A percentile compares a stretch with the other conserved stretches of the same genome.
Conservation (phyloP, 495 filamentous ascomycete genomes). For the Aspergillus incahuasiensis region DNA sequence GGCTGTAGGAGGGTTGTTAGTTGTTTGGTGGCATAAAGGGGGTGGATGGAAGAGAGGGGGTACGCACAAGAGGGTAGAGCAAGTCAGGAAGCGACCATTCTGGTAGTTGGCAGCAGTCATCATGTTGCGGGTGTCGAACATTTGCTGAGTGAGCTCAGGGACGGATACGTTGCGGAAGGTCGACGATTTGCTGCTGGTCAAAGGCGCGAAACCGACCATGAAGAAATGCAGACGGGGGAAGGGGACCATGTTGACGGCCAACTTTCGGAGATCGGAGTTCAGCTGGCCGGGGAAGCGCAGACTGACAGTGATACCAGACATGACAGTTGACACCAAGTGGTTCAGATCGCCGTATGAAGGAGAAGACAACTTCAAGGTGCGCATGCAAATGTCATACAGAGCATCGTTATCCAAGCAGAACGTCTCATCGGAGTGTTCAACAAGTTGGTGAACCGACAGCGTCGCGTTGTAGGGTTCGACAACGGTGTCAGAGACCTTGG, state of each 20-base stretch:
- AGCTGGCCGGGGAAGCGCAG: conserved; percentile 98
- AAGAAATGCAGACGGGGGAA: conserved; percentile 99
- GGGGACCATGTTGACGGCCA: conserved; percentile 99
- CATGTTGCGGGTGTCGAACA: conserved; percentile 99
- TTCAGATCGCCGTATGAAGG: conserved; percentile 98
- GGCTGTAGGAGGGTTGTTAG: conserved; percentile 48
- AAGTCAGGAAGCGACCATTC: conserved; percentile 98
- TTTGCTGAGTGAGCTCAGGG: conserved; percentile 98
- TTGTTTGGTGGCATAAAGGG: neutral
- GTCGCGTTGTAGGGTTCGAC: conserved; percentile 99
- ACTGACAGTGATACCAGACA: conserved; percentile 98
- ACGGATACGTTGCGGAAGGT: conserved; percentile 97
- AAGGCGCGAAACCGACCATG: conserved; percentile 99
- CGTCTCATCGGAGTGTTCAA: conserved; percentile 99
- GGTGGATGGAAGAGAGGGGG: conserved; percentile 46
- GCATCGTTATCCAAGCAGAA: conserved; percentile 99
- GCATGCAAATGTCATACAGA: conserved; percentile 99
- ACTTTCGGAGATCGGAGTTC: conserved; percentile 98
- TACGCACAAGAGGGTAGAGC: conserved; percentile 95
- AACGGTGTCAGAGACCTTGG: conserved; percentile 98
- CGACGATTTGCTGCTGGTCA: conserved; percentile 91
- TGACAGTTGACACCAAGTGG: conserved; percentile 97
- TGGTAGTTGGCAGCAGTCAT: conserved; percentile 99
- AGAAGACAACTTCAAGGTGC: conserved; percentile 94
- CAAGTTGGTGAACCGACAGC: conserved; percentile 95